A percentile compares a stretch with the other conserved stretches of the same genome.
phyloP scores from a whole-genome alignment of 2,329 filamentous ascomycete species.

The Didymella arachidicola region DNA sequence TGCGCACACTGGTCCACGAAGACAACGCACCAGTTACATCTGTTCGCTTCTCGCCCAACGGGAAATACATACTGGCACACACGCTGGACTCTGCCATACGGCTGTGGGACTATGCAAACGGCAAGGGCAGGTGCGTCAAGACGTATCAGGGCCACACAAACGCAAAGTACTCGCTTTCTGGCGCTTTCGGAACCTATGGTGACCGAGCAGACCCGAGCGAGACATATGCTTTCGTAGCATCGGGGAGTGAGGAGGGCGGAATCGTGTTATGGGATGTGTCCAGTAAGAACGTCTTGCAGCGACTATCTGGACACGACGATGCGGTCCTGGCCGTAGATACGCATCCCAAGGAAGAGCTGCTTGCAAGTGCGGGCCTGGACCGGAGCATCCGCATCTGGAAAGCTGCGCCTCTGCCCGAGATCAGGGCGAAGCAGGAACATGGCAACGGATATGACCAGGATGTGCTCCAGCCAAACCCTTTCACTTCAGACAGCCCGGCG shows the following conservation, averaged over 20 bases:
- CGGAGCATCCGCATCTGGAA: conserved; percentile 14
- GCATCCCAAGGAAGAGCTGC: conserved; percentile 60
- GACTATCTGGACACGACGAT: conserved; percentile 63
- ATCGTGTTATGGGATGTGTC: conserved; percentile 91
- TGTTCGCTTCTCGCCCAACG: conserved; percentile 93
- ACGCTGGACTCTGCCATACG: conserved; percentile 89
- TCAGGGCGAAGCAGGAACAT: background rate
- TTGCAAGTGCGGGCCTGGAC: conserved; percentile 67
- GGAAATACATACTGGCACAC: conserved; percentile 89
- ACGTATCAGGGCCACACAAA: conserved; percentile 96
- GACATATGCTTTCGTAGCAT: conserved; percentile 71
- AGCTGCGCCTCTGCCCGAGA: conserved; percentile 2
- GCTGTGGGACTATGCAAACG: conserved; percentile 93
- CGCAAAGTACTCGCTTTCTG: conserved; percentile 81
- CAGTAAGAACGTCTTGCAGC: conserved; percentile 78
- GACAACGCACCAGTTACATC: conserved; percentile 90
- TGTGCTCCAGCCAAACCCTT: conserved; percentile 32
- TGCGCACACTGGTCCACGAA: conserved; percentile 94
- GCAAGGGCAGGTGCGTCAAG: conserved; percentile 89
- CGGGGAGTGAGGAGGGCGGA: conserved; percentile 86
- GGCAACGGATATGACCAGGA: conserved; percentile 32
- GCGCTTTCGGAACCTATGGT: conserved; percentile 77
- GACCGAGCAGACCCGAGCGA: conserved; percentile 28
- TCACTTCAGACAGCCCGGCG: conserved; percentile 22
- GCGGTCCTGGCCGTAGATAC: conserved; percentile 68